phyloP scores from a whole-genome alignment of 805 yeast genomes.

The Ogataea saltuana region DNA sequence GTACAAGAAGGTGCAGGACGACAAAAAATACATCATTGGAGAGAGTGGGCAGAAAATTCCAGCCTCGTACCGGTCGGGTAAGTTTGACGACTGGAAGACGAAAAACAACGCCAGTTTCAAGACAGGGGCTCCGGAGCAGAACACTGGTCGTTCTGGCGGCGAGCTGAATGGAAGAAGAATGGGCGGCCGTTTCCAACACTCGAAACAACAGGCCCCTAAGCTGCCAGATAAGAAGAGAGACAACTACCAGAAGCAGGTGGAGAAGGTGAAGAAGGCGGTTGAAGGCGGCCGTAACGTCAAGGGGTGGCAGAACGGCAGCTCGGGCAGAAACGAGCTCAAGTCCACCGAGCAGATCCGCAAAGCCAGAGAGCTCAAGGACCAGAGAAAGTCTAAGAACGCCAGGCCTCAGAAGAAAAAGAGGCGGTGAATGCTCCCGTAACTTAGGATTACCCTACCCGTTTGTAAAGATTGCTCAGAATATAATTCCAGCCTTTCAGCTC shows the following conservation, averaged over 20 bases:
- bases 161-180: slow-evolving; percentile 35
- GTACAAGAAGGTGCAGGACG: slow-evolving; percentile 79
- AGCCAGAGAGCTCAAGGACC: slow-evolving; percentile 65
- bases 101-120: slow-evolving; percentile 55
- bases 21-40: slow-evolving; percentile 86
- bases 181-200: slow-evolving; percentile 67
- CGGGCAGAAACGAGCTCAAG: slow-evolving; percentile 57
- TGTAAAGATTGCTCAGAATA: no score
- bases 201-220: slow-evolving; percentile 75
- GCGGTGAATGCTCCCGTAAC: no score
- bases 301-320: slow-evolving; percentile 55
- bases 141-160: slow-evolving; percentile 31
- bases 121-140: slow-evolving; percentile 55
- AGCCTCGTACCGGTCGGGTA: slow-evolving; percentile 87
- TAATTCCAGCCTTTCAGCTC: no score
- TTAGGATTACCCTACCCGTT: no score
- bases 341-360: slow-evolving; percentile 78
- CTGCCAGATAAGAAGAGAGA: slow-evolving; percentile 90
- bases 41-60: slow-evolving; percentile 93
- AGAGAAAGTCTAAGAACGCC: slow-evolving; percentile 81
- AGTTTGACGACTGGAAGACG: slow-evolving; percentile 89
- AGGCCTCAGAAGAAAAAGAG: slow-evolving; percentile 59
- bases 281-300: slow-evolving; percentile 73
- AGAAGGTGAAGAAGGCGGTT: slow-evolving; percentile 76
- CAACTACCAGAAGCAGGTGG: slow-evolving; percentile 78